Conservation (phyloP, 1,139 yeast genomes). For the Komagataea norvegica region DNA sequence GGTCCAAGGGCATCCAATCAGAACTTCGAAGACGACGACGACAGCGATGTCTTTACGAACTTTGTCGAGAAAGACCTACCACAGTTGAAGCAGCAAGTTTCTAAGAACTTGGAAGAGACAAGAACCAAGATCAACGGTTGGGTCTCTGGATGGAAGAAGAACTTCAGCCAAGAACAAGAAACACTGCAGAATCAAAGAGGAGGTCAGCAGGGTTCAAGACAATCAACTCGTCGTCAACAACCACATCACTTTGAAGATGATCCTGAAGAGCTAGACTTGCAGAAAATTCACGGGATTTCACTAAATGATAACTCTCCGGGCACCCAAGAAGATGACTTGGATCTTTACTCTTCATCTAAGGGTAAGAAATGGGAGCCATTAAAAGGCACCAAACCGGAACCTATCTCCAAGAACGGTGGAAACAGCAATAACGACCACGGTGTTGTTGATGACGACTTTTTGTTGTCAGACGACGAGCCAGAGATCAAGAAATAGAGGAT, state of each 20-base stretch:
- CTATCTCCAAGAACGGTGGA: constrained; percentile 24
- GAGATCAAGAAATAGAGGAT: constrained; percentile 31
- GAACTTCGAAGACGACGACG: constrained; percentile 28
- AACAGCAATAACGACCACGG: constrained; percentile 33
- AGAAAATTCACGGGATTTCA: constrained; percentile 53
- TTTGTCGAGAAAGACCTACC: constrained; percentile 59
- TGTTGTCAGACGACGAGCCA: constrained; percentile 76
- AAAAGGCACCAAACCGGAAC: constrained; percentile 50
- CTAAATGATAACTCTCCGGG: constrained; percentile 37
- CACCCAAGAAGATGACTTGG: constrained; percentile 24
- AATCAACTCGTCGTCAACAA: constrained; percentile 23
- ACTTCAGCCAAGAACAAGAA: constrained; percentile 7
- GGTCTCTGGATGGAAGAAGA: constrained; percentile 53
- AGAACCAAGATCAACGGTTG: constrained; percentile 73
- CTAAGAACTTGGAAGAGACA: constrained; percentile 82
- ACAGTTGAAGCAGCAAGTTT: constrained; percentile 64
- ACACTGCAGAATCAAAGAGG: constrained; percentile 7
- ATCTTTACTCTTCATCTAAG: constrained; percentile 1
- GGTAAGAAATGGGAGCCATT: constrained; percentile 58
- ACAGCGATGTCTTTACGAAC: constrained; percentile 56
- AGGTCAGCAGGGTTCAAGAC: constrained; percentile 15
- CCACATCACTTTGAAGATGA: constrained; percentile 46
- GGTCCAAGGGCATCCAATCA: constrained; percentile 16
- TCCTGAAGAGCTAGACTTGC: constrained; percentile 42
- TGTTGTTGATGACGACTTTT: constrained; percentile 55